Percentiles rank a stretch among this genome's conserved stretches.
Evolutionary conservation across 805 yeast species (phyloP).

Genomic region (Ogataea wickerhamii): DNA sequence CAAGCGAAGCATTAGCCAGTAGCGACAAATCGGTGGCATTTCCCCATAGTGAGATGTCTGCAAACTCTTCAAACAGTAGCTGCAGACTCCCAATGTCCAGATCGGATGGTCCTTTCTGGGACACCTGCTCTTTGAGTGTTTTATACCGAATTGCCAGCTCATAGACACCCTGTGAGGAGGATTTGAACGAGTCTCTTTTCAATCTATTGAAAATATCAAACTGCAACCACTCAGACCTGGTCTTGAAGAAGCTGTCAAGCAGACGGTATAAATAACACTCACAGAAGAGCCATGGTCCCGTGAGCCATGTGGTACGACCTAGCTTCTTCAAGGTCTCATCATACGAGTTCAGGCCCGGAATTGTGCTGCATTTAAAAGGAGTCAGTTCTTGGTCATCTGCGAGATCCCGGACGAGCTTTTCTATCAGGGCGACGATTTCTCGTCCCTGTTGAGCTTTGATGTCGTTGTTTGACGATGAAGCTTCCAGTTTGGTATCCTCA

Average conservation of each 20-base stretch:
- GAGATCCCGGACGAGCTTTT: conserved; percentile 42
- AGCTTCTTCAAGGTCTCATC: conserved; percentile 48
- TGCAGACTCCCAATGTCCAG: conserved; percentile 41
- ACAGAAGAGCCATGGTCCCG: conserved; percentile 86
- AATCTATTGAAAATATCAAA: conserved; percentile 73
- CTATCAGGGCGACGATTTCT: conserved; percentile 40
- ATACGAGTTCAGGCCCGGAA: conserved; percentile 50
- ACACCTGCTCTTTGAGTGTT: conserved; percentile 35
- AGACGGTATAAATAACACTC: conserved; percentile 83
- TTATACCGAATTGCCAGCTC: conserved; percentile 71
- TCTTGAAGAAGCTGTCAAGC: conserved; percentile 45
- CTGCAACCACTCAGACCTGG: conserved; percentile 40
- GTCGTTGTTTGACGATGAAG: conserved; percentile 2
- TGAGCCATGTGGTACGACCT: conserved; percentile 58
- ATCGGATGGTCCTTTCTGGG: conserved; percentile 6
- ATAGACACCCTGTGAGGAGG: conserved; percentile 71
- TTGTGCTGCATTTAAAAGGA: conserved; percentile 33
- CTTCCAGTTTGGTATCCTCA: conserved; percentile 46
- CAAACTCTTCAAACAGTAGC: conserved; percentile 72
- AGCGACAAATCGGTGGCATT: conserved; percentile 94
- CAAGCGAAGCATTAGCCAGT: conserved; percentile 81
- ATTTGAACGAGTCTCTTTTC: conserved; percentile 71
- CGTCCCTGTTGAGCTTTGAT: conserved; percentile 43
- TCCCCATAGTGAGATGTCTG: conserved; percentile 94
- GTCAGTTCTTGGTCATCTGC: conserved; percentile 41